These are phyloP conservation scores for Collybia mongolica DNA, from an alignment of 768 basidiomycete species.

Conservation along the genomic window DNA sequence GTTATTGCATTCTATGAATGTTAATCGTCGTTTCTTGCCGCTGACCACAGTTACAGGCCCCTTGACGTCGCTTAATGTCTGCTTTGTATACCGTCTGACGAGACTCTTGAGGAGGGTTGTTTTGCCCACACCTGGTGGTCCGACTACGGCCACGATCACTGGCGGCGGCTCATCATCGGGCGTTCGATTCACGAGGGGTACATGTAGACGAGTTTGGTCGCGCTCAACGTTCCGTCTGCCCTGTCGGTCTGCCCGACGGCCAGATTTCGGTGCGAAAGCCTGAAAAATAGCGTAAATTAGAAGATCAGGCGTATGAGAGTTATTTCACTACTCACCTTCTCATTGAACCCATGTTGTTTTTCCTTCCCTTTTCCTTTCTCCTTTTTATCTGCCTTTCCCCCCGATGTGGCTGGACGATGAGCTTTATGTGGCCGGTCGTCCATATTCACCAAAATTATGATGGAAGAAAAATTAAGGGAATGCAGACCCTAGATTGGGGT, in stretches of 20 bases:
- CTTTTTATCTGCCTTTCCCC: conserved; percentile 76
- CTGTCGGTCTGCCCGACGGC: conserved; percentile 83
- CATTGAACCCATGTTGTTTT: conserved; percentile 80
- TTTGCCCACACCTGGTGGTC: conserved; percentile 96
- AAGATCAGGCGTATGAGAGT: not conserved
- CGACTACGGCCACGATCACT: conserved; percentile 91
- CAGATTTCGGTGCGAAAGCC: conserved; percentile 95
- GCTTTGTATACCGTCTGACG: conserved; percentile 90
- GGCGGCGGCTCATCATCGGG: conserved; percentile 92
- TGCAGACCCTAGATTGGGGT: not conserved
- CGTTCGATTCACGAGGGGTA: conserved; percentile 92
- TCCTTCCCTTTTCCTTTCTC: conserved; percentile 67
- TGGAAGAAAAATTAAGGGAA: not conserved
- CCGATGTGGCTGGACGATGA: conserved; percentile 73
- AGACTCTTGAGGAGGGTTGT: conserved; percentile 91
- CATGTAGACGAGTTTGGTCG: conserved; percentile 93
- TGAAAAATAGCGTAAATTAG: conserved; percentile 19
- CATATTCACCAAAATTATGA: conserved; percentile 35
- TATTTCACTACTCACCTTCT: conserved; percentile 59
- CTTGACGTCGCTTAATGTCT: conserved; percentile 83
- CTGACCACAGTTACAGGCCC: conserved; percentile 95
- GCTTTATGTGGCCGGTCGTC: conserved; percentile 80
- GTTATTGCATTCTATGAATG: conserved; percentile 96
- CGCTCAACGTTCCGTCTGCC: conserved; percentile 89
- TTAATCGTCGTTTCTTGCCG: conserved; percentile 91